Evolutionary conservation across 2,329 filamentous ascomycete genomes (phyloP).

Genomic region (Penicillium sp.): DNA sequence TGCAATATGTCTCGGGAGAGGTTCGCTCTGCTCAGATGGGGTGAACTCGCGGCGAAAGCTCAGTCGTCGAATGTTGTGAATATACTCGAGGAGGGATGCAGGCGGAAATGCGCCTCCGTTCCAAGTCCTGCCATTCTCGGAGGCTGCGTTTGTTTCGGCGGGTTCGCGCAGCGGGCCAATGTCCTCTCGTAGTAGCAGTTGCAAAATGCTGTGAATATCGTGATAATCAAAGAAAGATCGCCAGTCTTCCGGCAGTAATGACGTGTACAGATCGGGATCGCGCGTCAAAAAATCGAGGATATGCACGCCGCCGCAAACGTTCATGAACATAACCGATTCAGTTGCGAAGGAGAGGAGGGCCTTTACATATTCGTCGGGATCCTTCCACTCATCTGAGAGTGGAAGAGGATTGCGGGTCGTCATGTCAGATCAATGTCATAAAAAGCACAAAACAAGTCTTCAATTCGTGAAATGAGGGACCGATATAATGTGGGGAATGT

Average conservation of each 20-base stretch:
- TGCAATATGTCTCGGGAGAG: constrained; percentile 67
- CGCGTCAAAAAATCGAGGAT: constrained; percentile 93
- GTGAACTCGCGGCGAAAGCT: constrained; percentile 64
- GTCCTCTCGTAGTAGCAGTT: constrained; percentile 77
- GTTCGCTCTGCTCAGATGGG: constrained; percentile 44
- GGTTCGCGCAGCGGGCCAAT: constrained; percentile 47
- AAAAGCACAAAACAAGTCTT: background rate
- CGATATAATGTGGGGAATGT: constrained; percentile 16
- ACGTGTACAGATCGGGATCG: constrained; percentile 75
- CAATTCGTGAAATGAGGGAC: constrained; percentile 4
- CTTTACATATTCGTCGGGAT: constrained; percentile 72
- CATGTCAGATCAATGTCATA: constrained; percentile 34
- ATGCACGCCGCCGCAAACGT: constrained; percentile 87
- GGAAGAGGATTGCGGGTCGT: constrained; percentile 59
- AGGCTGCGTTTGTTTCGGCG: background rate
- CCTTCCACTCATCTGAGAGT: constrained; percentile 65
- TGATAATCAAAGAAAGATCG: constrained; percentile 69
- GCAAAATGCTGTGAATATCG: constrained; percentile 71
- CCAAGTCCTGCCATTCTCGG: constrained; percentile 34
- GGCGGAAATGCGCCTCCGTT: constrained; percentile 46
- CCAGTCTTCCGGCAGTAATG: constrained; percentile 76
- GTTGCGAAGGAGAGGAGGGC: constrained; percentile 73
- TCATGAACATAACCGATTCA: constrained; percentile 72
- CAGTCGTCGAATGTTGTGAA: constrained; percentile 66
- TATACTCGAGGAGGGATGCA: constrained; percentile 65